phyloP scores from a whole-genome alignment of 192 early-diverging fungal genomes.

The Haplosporangium gracile region DNA sequence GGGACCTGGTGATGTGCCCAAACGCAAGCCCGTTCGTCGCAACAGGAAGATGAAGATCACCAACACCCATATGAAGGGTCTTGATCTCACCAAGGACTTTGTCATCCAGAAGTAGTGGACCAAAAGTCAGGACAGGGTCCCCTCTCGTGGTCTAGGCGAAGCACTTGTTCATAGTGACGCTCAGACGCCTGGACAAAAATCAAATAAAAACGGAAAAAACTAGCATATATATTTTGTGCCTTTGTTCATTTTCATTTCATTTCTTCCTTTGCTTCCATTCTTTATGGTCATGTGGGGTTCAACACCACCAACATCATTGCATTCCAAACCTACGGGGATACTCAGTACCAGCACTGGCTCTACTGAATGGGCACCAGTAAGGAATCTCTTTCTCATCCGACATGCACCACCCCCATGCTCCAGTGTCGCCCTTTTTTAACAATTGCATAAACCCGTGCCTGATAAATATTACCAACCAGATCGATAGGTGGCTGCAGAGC shows the following conservation, averaged over 20 bases:
- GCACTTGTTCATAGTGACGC: not conserved
- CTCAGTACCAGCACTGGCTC: not conserved
- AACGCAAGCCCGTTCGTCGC: constrained; percentile 68
- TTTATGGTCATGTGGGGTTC: constrained; percentile 4
- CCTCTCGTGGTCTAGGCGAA: not conserved
- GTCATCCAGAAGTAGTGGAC: constrained; percentile 43
- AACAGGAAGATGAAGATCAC: constrained; percentile 82
- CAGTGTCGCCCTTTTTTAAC: not conserved
- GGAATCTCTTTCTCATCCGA: not conserved
- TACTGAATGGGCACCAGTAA: not conserved
- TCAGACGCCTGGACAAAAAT: not conserved
- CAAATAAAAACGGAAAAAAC: not conserved
- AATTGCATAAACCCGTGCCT: not conserved
- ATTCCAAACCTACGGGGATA: not conserved
- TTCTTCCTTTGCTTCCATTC: not conserved
- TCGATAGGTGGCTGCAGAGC: constrained; percentile 37
- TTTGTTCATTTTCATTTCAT: not conserved
- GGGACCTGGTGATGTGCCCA: constrained; percentile 63
- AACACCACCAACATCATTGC: not conserved
- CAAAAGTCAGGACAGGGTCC: not conserved
- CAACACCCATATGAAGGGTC: constrained; percentile 81
- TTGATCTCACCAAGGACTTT: constrained; percentile 84
- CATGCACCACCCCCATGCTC: not conserved
- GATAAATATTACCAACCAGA: constrained; percentile 1
- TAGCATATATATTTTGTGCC: not conserved